Percentiles rank a stretch among this genome's conserved stretches.
Evolutionary conservation across 179 eudicot species (phyloP).

Genomic region (Heliamphora pulchella): DNA sequence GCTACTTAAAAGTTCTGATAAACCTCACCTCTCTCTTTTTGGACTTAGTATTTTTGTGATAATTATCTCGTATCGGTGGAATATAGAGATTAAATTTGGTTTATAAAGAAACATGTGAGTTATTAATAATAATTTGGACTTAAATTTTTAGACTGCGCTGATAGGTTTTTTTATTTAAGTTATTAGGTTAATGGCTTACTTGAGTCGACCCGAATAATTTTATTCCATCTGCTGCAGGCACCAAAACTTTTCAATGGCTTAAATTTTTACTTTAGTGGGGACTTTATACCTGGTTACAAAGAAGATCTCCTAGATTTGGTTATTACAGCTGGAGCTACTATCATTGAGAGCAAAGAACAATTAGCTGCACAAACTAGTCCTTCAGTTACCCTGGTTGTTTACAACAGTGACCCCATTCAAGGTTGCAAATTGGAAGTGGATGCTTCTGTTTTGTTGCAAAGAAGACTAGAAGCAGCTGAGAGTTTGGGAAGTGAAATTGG

Average conservation of each 20-base stretch:
- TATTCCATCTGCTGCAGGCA: slow-evolving; percentile 36
- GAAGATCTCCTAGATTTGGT: slow-evolving; percentile 54
- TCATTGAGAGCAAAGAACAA: slow-evolving; percentile 40
- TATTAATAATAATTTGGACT: neutral
- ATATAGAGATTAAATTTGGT: no score
- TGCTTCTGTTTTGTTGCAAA: slow-evolving; percentile 17
- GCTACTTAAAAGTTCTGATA: no score
- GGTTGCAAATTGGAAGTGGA: slow-evolving; percentile 20
- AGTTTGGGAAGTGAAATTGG: slow-evolving; percentile 35
- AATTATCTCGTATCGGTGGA: no score
- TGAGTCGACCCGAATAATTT: neutral
- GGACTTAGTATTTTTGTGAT: no score
- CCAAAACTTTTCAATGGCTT: slow-evolving; percentile 69
- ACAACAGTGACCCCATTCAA: slow-evolving; percentile 37
- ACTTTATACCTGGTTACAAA: slow-evolving; percentile 48
- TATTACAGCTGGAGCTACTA: slow-evolving; percentile 56
- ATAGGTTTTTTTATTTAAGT: neutral
- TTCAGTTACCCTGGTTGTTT: slow-evolving; percentile 36
- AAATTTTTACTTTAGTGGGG: slow-evolving; percentile 54
- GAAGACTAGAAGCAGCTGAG: slow-evolving; percentile 40
- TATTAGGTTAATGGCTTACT: neutral
- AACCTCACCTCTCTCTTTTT: no score
- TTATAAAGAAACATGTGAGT: no score
- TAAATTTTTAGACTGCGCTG: neutral
- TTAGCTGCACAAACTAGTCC: slow-evolving; percentile 18